phyloP scores from a whole-genome alignment of 352 stramenopile genomes.

The Phytophthora cryptogea region DNA sequence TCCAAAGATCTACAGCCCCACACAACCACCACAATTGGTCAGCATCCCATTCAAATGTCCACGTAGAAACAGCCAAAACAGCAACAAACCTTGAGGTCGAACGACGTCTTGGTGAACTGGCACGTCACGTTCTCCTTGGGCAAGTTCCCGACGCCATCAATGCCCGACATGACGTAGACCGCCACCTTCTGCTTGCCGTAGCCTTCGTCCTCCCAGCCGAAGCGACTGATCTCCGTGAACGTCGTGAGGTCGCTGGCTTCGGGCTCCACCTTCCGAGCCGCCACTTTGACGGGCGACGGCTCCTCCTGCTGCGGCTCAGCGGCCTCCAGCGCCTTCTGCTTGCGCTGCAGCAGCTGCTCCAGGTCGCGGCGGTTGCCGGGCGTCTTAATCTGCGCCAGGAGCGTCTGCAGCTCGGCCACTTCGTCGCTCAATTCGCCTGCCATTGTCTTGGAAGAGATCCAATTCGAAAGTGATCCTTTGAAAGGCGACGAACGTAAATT shows the following conservation, averaged over 20 bases:
- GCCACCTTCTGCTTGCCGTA: constrained; percentile 86
- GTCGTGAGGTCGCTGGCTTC: constrained; percentile 46
- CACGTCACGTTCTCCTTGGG: constrained; percentile 76
- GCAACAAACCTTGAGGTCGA: constrained; percentile 75
- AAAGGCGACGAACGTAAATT: background rate
- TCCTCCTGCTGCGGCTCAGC: constrained; percentile 26
- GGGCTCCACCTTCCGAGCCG: background rate
- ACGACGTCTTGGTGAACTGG: constrained; percentile 79
- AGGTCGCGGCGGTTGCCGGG: constrained; percentile 69
- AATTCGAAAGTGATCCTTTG: constrained; percentile 12
- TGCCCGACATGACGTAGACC: constrained; percentile 83
- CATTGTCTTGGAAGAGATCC: constrained; percentile 29
- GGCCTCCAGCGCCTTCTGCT: constrained; percentile 55
- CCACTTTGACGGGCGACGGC: constrained; percentile 23
- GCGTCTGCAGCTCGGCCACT: constrained; percentile 66
- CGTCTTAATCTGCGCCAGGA: constrained; percentile 60
- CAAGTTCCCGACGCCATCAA: constrained; percentile 78
- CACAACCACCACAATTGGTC: background rate
- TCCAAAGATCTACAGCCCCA: constrained; percentile 48
- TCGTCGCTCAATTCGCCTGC: constrained; percentile 37
- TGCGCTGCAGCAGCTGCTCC: constrained; percentile 55
- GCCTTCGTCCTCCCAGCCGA: constrained; percentile 89
- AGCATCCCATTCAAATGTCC: background rate
- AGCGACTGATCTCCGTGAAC: constrained; percentile 86
- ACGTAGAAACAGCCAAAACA: background rate